These are phyloP conservation scores for Saturnispora sanitii DNA, from an alignment of 805 yeast genomes.

Conservation along the genomic window DNA sequence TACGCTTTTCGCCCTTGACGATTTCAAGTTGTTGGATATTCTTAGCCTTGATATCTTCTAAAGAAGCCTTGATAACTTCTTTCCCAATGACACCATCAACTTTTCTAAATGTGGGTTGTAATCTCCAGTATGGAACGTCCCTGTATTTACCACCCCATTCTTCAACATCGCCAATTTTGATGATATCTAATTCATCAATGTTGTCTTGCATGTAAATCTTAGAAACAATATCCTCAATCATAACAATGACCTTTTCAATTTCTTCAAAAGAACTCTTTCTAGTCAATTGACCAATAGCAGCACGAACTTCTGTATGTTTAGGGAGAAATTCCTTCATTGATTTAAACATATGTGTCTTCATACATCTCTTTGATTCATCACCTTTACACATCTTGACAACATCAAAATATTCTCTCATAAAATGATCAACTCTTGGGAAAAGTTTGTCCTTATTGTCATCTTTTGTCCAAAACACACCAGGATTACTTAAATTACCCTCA, in stretches of 20 bases:
- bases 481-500: constrained; percentile 89
- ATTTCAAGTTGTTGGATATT: constrained; percentile 12
- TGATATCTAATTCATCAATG: constrained; percentile 46
- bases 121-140: constrained; percentile 86
- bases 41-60: constrained; percentile 9
- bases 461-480: constrained; percentile 71
- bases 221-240: constrained; percentile 59
- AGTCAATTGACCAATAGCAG: constrained; percentile 47
- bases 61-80: constrained; percentile 20
- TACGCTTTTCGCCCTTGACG: constrained; percentile 10
- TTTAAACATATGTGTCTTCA: constrained; percentile 91
- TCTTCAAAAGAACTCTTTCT: constrained; percentile 36
- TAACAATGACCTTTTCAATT: constrained; percentile 40
- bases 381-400: constrained; percentile 55
- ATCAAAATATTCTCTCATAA: constrained; percentile 81
- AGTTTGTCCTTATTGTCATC: constrained; percentile 46
- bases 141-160: constrained; percentile 81
- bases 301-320: constrained; percentile 67
- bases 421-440: constrained; percentile 77
- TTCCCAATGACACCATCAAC: constrained; percentile 69
- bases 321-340: constrained; percentile 72
- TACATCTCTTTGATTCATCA: constrained; percentile 67
- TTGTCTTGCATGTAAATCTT: constrained; percentile 43
- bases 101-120: constrained; percentile 89
- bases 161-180: constrained; percentile 39